Percentiles rank a stretch among this genome's conserved stretches.
These are phyloP conservation scores for Tuber indicum DNA, from an alignment of 495 filamentous ascomycete species.

Conservation along the genomic window DNA sequence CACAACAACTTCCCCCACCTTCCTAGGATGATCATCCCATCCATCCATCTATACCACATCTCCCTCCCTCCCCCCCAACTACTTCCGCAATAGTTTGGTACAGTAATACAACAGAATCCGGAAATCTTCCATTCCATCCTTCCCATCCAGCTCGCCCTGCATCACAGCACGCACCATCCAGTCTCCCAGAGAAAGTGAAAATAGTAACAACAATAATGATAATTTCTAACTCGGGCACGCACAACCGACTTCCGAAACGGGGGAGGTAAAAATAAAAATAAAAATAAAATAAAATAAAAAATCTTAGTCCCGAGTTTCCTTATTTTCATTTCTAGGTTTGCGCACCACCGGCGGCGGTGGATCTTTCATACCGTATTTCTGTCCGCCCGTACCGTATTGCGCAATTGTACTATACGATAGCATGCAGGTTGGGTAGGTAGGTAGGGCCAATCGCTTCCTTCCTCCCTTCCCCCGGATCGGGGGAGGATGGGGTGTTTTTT, in stretches of 20 bases:
- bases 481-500: background rate
- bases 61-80: background rate
- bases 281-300: background rate
- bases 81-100: background rate
- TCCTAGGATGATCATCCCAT: background rate
- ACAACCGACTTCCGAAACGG: background rate
- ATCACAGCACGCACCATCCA: background rate
- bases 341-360: background rate
- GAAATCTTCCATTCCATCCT: background rate
- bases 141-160: background rate
- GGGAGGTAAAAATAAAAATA: background rate
- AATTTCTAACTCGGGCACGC: background rate
- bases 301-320: background rate
- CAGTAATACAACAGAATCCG: background rate
- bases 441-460: background rate
- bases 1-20: background rate
- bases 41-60: background rate
- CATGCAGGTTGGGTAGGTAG: background rate
- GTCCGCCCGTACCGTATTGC: background rate
- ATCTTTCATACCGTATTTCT: background rate
- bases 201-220: background rate
- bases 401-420: background rate
- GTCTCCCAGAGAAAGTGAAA: background rate
- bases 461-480: background rate
- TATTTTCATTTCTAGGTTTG: background rate